Evolutionary conservation across 768 basidiomycete genomes (phyloP), one percentile per base, ranked within the genome.

Genomic region (Lactarius indigo): DNA sequence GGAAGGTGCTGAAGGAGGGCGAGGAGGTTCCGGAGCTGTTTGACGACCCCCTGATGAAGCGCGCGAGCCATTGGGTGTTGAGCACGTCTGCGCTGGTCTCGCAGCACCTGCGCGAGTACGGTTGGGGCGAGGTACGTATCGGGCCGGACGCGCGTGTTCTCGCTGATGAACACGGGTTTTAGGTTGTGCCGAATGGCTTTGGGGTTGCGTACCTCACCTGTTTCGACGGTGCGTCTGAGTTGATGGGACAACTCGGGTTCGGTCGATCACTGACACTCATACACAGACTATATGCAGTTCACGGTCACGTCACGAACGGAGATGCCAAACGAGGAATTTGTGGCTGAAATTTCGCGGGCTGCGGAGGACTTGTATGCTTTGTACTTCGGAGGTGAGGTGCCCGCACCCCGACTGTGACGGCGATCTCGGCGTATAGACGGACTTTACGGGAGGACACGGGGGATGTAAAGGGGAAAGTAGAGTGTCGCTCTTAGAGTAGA

Each of bases 141-240:
- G 9, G 54, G 15, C 56, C 63, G 52, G 17, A 4, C 26, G 28
- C 2, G 41, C 64, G 57, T 37, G 44, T 42, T 7, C 13, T n/a
- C 42, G 20, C 62, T 44, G 13, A 39, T 54, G 33, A 57, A 17
- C 30, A 18, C 17, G 37, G n/a, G 50, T 20, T 20, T 39, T 64
- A 84, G 84, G 91, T 98, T 55, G 93, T 96, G 30, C 88, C 92
- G 1, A 89, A 97, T 70, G 96, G 96, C 1, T 98, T 96, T 74
- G 96, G 96, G 37, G 89, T 98, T 35, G 90, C 94, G 15, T 98
- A 98, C 74, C 88, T 94, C 85, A 95, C 95, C n/a, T 91, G 92
- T 44, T 90, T 85, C 72, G 85, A 91, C 69, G 87, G 90, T 89
- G 64, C 63, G 84, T 75, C 42, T 26, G 44, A 13, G 30, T 42